A percentile compares a stretch with the other conserved stretches of the same genome.
phyloP scores from a whole-genome alignment of 2,329 filamentous ascomycete genomes.

The Phialophora macrospora region DNA sequence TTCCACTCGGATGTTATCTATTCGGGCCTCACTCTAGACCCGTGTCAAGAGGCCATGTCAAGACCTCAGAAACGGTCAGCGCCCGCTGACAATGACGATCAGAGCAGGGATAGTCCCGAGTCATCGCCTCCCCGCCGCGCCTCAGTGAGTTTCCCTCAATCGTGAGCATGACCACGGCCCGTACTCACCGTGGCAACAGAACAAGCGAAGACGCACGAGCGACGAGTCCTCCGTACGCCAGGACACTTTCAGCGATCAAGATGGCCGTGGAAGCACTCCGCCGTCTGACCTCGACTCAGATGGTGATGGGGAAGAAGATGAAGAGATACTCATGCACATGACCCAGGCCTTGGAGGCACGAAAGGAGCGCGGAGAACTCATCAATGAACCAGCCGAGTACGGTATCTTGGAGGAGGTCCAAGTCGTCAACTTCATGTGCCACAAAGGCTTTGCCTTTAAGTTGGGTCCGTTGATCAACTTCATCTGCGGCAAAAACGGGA shows the following conservation, averaged over 20 bases:
- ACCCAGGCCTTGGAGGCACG: slow-evolving; percentile 64
- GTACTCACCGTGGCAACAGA: slow-evolving; percentile 22
- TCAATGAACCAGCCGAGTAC: slow-evolving; percentile 78
- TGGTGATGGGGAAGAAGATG: slow-evolving; percentile 26
- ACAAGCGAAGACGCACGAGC: slow-evolving; percentile 37
- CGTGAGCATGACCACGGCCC: background rate
- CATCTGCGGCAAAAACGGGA: slow-evolving; percentile 96
- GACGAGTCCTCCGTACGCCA: slow-evolving; percentile 27
- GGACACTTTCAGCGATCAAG: slow-evolving; percentile 25
- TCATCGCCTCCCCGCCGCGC: slow-evolving; percentile 22
- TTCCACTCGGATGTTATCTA: background rate
- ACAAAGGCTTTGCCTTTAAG: slow-evolving; percentile 76
- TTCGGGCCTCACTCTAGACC: background rate
- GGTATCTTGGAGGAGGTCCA: slow-evolving; percentile 87
- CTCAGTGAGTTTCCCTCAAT: slow-evolving; percentile 15
- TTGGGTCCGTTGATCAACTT: slow-evolving; percentile 98
- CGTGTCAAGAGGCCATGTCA: slow-evolving; percentile 7
- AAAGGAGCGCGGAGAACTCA: slow-evolving; percentile 57
- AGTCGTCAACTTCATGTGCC: slow-evolving; percentile 96
- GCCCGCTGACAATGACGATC: slow-evolving; percentile 17
- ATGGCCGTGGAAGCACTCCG: slow-evolving; percentile 28
- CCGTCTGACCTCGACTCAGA: slow-evolving; percentile 34
- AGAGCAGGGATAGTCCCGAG: slow-evolving; percentile 16
- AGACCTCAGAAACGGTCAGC: slow-evolving; percentile 26
- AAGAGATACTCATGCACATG: slow-evolving; percentile 61